Base-by-base conservation (phyloP, 768 basidiomycete genomes). In the Leccinum aurantiacum region DNA sequence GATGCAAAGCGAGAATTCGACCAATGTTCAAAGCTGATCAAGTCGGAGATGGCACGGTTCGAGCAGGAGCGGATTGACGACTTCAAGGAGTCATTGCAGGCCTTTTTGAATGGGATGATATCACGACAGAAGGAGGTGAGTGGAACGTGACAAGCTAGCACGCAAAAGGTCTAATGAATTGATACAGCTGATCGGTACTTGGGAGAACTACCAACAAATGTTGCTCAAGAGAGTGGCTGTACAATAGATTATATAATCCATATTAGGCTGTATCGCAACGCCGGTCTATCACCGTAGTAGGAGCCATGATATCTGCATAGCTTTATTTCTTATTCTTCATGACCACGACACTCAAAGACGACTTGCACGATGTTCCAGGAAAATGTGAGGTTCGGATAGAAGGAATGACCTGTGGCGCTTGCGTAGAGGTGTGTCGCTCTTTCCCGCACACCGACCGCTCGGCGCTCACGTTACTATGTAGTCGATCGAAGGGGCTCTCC, bases 31-130 rank as follows among this genome's bases (percentile, higher is more conserved):
- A 89, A 89, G 64, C 77, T 97, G 19, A 87, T 94, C 65, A 98
- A 98, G 75, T 77, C 84, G 4, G 97, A 99, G 75, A 85, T 95
- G 63, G 86, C 85, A 5, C 80, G 96, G 47, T 98, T 98, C 69
- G 96, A 99, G 76, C 84, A 87, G 69, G 96, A 97, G 75, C 84
- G 95, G 47, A 83, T 98, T 25, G 90, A 93, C 52, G 96, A 98
- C 71, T 97, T 98, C 75, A 95, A 95, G 74, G 79, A 83, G 48
- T 82, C 89, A 3, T 72, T 99, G 64, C 90, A 93, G 72, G 81
- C 81, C 4, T 95, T 93, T 73, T 76, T 98, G 56, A 90, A 94
- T 47, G 91, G 89, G 6, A 91, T 96, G 89, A 89, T 95, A 53
- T 74, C 80, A 4, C 80, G 87, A 56, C 95, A 99, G 77, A 92